A percentile compares a stretch with the other conserved stretches of the same genome.
Conservation (phyloP, 1,284 basidiomycete species). For the Tremellales sp. region DNA sequence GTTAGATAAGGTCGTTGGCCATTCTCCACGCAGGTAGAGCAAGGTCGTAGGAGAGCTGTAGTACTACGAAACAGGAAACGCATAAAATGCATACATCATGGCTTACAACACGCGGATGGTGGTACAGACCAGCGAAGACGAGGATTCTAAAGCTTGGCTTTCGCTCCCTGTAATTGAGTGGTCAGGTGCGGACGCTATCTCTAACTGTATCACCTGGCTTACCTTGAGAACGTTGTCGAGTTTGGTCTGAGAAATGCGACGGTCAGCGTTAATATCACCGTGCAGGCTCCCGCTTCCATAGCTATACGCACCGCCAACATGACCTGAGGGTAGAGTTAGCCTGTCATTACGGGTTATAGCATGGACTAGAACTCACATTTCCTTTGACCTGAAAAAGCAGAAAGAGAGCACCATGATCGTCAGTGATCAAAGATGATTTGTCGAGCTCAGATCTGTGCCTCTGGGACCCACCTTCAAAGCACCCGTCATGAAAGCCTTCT, state of each 20-base stretch:
- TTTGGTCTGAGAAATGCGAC: slow-evolving; percentile 59
- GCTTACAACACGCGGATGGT: no score
- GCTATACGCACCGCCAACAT: slow-evolving; percentile 34
- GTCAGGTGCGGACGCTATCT: not conserved
- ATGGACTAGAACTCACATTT: slow-evolving; percentile 29
- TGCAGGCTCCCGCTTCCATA: slow-evolving; percentile 1
- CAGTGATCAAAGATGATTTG: not conserved
- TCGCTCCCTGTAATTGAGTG: slow-evolving; percentile 22
- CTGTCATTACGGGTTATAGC: not conserved
- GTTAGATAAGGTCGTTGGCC: no score
- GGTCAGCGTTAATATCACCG: not conserved
- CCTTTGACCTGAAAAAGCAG: no score
- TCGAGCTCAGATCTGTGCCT: no score
- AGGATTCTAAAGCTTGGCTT: slow-evolving; percentile 44
- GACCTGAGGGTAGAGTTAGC: slow-evolving; percentile 16
- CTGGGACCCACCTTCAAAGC: slow-evolving; percentile 64
- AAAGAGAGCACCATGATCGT: no score
- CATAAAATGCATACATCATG: no score
- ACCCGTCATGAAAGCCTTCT: slow-evolving; percentile 92
- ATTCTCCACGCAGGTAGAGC: no score
- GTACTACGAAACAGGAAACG: no score
- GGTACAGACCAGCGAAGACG: no score
- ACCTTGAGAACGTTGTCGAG: slow-evolving; percentile 78
- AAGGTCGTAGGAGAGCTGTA: no score
- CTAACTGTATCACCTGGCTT: slow-evolving; percentile 19